phyloP scores from a whole-genome alignment of 192 early-diverging fungal species.

The Entomortierella lignicola region DNA sequence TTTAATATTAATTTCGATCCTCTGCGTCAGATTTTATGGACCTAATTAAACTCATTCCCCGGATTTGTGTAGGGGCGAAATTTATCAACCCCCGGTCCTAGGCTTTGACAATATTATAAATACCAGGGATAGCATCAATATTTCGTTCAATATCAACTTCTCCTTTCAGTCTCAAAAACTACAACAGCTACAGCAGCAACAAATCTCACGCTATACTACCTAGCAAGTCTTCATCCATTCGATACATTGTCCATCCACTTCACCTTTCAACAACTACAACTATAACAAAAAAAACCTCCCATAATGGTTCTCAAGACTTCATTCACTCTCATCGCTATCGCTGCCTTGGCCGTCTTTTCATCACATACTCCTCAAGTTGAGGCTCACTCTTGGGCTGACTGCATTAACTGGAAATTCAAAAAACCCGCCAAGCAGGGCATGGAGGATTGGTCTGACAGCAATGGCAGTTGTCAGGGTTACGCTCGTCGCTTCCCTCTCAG shows the following conservation, averaged over 20 bases:
- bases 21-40: no score
- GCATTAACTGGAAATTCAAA: constrained; percentile 47
- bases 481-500: constrained; percentile 39
- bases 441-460: constrained; percentile 17
- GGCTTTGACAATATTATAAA: no score
- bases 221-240: constrained; percentile 23
- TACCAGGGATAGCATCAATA: constrained; percentile 9
- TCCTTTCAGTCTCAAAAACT: constrained; percentile 15
- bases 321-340: constrained; percentile 28
- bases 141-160: no score
- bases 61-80: no score
- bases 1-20: no score
- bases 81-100: no score
- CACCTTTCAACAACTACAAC: background rate
- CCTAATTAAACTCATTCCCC: no score
- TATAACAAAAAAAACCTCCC: background rate
- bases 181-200: background rate
- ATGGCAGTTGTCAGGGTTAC: constrained; percentile 29
- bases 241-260: constrained; percentile 1
- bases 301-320: constrained; percentile 43
- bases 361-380: constrained; percentile 32
- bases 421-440: constrained; percentile 1
- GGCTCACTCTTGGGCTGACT: constrained; percentile 48
- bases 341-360: constrained; percentile 37
- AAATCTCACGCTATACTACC: constrained; percentile 32